Evolutionary conservation across 192 early-diverging fungal species (phyloP).

Genomic region (Anaeromyces robustus): DNA sequence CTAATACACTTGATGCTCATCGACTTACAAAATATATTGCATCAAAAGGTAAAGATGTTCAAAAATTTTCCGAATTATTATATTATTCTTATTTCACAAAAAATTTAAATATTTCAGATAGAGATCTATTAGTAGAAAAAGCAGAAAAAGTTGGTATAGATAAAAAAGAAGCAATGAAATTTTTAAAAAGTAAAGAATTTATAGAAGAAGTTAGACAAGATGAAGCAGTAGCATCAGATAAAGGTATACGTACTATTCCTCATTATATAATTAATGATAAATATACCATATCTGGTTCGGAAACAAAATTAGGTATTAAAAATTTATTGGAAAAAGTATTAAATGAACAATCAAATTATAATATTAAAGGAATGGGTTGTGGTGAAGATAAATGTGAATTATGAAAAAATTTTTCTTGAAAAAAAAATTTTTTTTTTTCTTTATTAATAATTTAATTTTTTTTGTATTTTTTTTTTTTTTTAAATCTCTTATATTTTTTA

Average conservation of each 20-base stretch:
- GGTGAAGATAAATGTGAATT: too few species aligned
- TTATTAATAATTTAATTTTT: too few species aligned
- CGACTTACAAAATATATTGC: neutral
- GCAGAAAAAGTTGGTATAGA: neutral
- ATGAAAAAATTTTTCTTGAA: too few species aligned
- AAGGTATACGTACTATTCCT: neutral
- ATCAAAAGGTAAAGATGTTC: neutral
- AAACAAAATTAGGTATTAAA: neutral
- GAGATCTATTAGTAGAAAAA: neutral
- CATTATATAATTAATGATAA: neutral
- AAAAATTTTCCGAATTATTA: neutral
- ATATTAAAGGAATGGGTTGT: too few species aligned
- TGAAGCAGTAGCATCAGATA: neutral
- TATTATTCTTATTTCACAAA: neutral
- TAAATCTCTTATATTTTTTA: too few species aligned
- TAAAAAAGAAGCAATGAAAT: neutral
- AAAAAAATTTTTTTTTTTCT: too few species aligned
- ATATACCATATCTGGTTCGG: neutral
- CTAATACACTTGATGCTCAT: neutral
- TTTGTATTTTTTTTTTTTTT: too few species aligned
- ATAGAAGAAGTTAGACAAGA: neutral
- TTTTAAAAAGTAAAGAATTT: neutral
- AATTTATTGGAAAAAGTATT: neutral
- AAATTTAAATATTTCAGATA: neutral
- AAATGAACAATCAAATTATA: too few species aligned